A percentile compares a stretch with the other conserved stretches of the same genome.
Evolutionary conservation across 192 early-diverging fungal genomes (phyloP).

Genomic region (Chytriomyces sp.): DNA sequence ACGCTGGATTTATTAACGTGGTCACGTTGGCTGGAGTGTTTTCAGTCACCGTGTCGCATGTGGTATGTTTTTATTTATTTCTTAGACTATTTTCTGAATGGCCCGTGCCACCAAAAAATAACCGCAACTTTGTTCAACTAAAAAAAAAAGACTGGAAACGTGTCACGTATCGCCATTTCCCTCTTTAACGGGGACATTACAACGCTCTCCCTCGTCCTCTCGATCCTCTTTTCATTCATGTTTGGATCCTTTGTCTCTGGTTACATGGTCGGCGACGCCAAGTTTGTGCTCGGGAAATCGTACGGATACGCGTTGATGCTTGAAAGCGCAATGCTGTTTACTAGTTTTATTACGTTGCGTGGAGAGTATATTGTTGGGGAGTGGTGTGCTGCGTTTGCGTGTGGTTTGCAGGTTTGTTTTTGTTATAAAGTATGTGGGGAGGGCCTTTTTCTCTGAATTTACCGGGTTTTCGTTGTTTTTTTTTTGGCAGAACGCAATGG

Average conservation of each 20-base stretch:
- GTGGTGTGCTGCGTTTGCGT: slow-evolving; percentile 64
- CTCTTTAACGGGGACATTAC: slow-evolving; percentile 50
- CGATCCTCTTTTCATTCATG: slow-evolving; percentile 56
- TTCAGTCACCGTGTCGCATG: slow-evolving; percentile 40
- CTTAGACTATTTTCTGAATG: not conserved
- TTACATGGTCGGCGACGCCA: slow-evolving; percentile 60
- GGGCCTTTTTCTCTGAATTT: not conserved
- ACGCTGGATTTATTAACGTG: slow-evolving; percentile 69
- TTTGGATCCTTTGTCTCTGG: slow-evolving; percentile 61
- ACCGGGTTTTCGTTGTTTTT: not conserved
- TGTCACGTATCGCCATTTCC: slow-evolving; percentile 55
- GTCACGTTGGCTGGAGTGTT: slow-evolving; percentile 62
- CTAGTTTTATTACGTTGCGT: slow-evolving; percentile 48
- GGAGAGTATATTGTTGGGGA: slow-evolving; percentile 56
- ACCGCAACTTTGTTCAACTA: no score
- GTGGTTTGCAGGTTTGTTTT: slow-evolving; percentile 51
- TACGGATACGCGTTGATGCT: slow-evolving; percentile 57
- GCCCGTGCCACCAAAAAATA: not conserved
- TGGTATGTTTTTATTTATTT: not conserved
- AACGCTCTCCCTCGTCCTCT: slow-evolving; percentile 50
- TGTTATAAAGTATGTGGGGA: no score
- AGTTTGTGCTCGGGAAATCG: slow-evolving; percentile 56
- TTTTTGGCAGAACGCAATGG: slow-evolving; percentile 50
- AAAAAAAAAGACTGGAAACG: slow-evolving; percentile 58
- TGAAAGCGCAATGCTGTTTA: slow-evolving; percentile 53